Base-by-base conservation (phyloP, 805 yeast species). In the Schizosaccharomyces cryophilus region DNA sequence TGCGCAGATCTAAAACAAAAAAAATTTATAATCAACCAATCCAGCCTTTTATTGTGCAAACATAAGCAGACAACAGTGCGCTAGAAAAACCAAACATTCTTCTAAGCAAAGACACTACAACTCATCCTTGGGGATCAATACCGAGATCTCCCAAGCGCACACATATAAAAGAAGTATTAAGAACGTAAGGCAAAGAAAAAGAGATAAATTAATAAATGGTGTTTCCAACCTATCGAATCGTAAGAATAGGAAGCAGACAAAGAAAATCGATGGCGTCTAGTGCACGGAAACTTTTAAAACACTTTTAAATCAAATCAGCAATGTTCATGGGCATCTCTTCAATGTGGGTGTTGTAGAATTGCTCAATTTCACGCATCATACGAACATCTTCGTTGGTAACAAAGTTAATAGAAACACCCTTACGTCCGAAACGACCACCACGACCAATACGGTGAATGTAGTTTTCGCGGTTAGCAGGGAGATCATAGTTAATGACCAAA, bases 391-490 rank as follows among this genome's bases (percentile, higher is more conserved):
- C 82, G 64, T 77, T 78, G 60, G 97, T 89, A 67, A 89, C 83
- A 70, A 90, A 85, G 78, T 89, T 93, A 72, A 90, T 85, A 64
- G 97, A 96, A 64, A 87, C 90, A 78, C 98, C 98, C 77, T 89
- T 90, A 74, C 98, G 82, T 72, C 98, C 98, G 78, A 90, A 90
- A 74, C 98, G 83, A 70, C 98, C 98, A 67, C 95, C 87, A 77
- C 98, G 83, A 73, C 98, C 98, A 69, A 90, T 94, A 77, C 98
- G 81, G 76, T 90, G 98, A 69, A 90, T 85, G 73, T 93, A 90
- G 77, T 87, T 89, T 74, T 89, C 96, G 73, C 85, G 82, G 76
- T 84, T 85, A 66, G 81, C 78, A 55, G 96, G 96, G 68, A 89
- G 75, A 73, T 89, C 97, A 76, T 87, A 89, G 78, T 89, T 89